Base-by-base conservation (phyloP, 768 basidiomycete species). In the Trametopsis cervina region DNA sequence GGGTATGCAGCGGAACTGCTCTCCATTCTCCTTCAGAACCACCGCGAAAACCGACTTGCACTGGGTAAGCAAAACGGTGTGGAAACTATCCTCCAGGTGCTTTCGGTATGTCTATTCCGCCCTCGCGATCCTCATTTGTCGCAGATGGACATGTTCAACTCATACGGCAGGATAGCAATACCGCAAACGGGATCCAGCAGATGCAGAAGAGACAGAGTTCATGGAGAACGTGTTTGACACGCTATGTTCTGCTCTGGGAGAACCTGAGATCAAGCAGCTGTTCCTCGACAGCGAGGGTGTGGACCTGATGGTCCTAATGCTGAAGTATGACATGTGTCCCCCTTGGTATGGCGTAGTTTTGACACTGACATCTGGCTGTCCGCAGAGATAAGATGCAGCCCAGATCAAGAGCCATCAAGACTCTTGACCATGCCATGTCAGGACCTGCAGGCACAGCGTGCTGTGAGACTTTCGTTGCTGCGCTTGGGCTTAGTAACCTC, bases 161-260 rank as follows among this genome's bases (percentile, higher is more conserved):
- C 27, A 26, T 18, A 22, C 21, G 21, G 39, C 3, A 38, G 26
- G 46, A 18, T 54, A 96, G 92, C 85, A 86, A 81, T 98, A 85
- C 62, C 84, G 94, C 36, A 76, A 78, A 60, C 76, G 81, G 47
- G 89, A 97, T 60, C 95, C 95, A 12, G 69, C 70, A 0, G 84
- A 93, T 54, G 75, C 84, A 6, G 96, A 98, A 53, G 96, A 99
- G 67, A 74, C 81, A 4, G 96, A 99, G 63, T 98, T 92, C 66
- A 94, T 98, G 93, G 96, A 98, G 63, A 98, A 99, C 64, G 59
- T 91, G 3, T 98, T 98, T 60, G 89, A 97, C 61, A 66, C 83
- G 0, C 66, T 99, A 20, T 98, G 96, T 62, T 94, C 93, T 0
- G 76, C 84, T 0, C 71, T 98, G 20, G 78, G 72, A 26, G 93